Percentiles rank a stretch among this genome's conserved stretches.
These are phyloP conservation scores for Auricularia heimuer DNA, from an alignment of 768 basidiomycete genomes.

Conservation along the genomic window DNA sequence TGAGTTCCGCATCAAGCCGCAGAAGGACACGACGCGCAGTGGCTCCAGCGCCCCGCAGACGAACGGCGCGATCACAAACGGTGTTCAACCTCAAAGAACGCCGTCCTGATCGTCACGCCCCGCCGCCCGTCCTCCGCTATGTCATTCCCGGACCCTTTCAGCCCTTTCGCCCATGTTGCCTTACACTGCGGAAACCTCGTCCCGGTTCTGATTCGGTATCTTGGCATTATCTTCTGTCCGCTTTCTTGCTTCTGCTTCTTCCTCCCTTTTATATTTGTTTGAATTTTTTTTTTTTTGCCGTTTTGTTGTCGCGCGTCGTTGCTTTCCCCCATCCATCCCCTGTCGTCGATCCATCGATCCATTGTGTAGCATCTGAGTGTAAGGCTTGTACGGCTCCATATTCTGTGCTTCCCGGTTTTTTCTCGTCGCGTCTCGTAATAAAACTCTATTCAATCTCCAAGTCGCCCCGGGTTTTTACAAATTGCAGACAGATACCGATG, in stretches of 20 bases:
- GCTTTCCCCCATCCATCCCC: neutral
- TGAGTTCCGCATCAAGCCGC: conserved; percentile 75
- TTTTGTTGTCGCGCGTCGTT: neutral
- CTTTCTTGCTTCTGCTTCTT: neutral
- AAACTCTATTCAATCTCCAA: conserved; percentile 1
- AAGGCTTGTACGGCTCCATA: conserved; percentile 3
- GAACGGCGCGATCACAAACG: neutral
- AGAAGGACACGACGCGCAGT: conserved; percentile 12
- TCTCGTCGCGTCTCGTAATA: neutral
- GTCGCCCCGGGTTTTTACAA: too few relatives aligned
- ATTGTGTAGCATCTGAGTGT: conserved; percentile 3
- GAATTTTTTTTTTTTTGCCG: neutral
- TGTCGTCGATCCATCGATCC: neutral
- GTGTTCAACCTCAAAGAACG: neutral
- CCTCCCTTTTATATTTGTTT: too few relatives aligned
- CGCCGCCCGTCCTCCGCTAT: neutral
- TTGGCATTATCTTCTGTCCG: neutral
- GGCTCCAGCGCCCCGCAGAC: neutral
- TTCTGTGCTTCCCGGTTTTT: neutral
- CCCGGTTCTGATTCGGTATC: neutral
- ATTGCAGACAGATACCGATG: too few relatives aligned
- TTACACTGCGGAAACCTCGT: neutral
- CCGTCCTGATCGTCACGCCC: neutral
- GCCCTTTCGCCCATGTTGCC: neutral
- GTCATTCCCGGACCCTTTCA: neutral